Conservation (phyloP, 75 land plant genomes). For the Ceratopteris richardii region DNA sequence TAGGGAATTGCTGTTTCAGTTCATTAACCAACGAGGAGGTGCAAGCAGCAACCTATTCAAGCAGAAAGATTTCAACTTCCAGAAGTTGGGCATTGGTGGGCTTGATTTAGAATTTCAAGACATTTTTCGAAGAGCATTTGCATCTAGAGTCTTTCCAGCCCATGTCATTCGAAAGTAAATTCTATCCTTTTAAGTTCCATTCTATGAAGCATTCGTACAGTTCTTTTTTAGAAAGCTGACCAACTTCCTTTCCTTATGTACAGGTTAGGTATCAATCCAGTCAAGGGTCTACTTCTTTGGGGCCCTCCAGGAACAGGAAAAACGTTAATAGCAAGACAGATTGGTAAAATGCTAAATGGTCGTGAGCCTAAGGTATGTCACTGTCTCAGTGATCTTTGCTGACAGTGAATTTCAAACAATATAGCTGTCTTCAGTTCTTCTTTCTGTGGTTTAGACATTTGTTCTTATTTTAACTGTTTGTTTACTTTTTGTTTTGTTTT, state of each 20-base stretch:
- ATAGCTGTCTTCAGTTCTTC: not conserved
- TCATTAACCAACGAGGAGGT: slow-evolving; percentile 84
- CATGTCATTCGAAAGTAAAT: slow-evolving; percentile 76
- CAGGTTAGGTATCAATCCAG: slow-evolving; percentile 96
- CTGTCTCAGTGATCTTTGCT: too few species aligned
- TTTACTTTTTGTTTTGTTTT: too few species aligned
- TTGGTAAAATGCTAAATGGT: slow-evolving; percentile 96
- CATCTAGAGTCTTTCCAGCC: slow-evolving; percentile 93
- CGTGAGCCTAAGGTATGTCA: slow-evolving; percentile 82
- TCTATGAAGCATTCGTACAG: not conserved
- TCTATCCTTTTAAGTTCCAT: too few species aligned
- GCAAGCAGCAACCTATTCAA: slow-evolving; percentile 77
- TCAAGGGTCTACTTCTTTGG: slow-evolving; percentile 88
- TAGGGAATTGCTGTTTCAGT: slow-evolving; percentile 26
- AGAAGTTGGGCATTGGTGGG: slow-evolving; percentile 92
- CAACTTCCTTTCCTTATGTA: slow-evolving; percentile 4
- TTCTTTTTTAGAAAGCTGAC: not conserved
- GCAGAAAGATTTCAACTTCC: slow-evolving; percentile 86
- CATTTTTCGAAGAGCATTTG: slow-evolving; percentile 98
- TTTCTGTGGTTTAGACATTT: too few species aligned
- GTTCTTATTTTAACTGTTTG: too few species aligned
- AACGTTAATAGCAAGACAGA: slow-evolving; percentile 97
- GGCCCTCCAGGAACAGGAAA: slow-evolving; percentile 99
- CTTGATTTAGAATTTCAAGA: slow-evolving; percentile 79
- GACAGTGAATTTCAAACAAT: too few species aligned